A percentile compares a stretch with the other conserved stretches of the same genome.
Conservation (phyloP, 2,329 filamentous ascomycete species). For the Fusarium pseudonygamai region DNA sequence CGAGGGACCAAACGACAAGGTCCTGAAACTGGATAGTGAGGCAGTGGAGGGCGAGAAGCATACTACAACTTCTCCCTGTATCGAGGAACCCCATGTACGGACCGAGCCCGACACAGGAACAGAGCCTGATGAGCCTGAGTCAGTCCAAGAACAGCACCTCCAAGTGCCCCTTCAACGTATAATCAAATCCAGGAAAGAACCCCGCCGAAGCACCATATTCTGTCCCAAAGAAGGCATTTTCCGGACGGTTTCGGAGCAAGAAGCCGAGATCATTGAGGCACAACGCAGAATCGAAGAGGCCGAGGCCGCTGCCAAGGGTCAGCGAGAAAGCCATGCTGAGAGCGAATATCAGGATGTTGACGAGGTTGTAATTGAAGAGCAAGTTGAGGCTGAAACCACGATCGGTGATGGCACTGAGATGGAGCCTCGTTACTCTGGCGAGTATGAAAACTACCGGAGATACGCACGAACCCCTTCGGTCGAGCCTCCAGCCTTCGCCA, state of each 20-base stretch:
- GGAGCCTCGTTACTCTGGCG: slow-evolving; percentile 48
- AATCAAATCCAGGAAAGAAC: slow-evolving; percentile 50
- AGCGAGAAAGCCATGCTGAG: slow-evolving; percentile 3
- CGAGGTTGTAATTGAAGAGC: slow-evolving; percentile 27
- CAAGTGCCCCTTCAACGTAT: slow-evolving; percentile 29
- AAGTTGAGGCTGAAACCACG: slow-evolving; percentile 34
- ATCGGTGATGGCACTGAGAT: slow-evolving; percentile 24
- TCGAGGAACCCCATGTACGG: slow-evolving; percentile 34
- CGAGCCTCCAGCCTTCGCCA: slow-evolving; percentile 68
- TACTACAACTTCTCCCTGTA: slow-evolving; percentile 16
- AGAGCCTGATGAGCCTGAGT: slow-evolving; percentile 3
- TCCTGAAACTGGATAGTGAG: slow-evolving; percentile 49
- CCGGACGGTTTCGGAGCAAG: slow-evolving; percentile 65
- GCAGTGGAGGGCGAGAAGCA: slow-evolving; percentile 40
- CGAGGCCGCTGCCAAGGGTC: slow-evolving; percentile 17
- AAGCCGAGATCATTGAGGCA: slow-evolving; percentile 56
- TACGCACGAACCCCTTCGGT: slow-evolving; percentile 70
- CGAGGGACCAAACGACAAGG: slow-evolving; percentile 44
- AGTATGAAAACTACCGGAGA: slow-evolving; percentile 49
- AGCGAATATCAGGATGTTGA: slow-evolving; percentile 6
- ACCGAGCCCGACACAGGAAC: slow-evolving; percentile 10
- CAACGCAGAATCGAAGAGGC: slow-evolving; percentile 42
- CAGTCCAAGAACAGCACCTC: slow-evolving; percentile 39
- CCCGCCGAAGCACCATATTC: slow-evolving; percentile 64
- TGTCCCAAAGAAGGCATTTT: slow-evolving; percentile 72